A percentile compares a stretch with the other conserved stretches of the same genome.
These are phyloP conservation scores for Leucocoprinus birnbaumii DNA, from an alignment of 768 basidiomycete genomes.

Conservation along the genomic window DNA sequence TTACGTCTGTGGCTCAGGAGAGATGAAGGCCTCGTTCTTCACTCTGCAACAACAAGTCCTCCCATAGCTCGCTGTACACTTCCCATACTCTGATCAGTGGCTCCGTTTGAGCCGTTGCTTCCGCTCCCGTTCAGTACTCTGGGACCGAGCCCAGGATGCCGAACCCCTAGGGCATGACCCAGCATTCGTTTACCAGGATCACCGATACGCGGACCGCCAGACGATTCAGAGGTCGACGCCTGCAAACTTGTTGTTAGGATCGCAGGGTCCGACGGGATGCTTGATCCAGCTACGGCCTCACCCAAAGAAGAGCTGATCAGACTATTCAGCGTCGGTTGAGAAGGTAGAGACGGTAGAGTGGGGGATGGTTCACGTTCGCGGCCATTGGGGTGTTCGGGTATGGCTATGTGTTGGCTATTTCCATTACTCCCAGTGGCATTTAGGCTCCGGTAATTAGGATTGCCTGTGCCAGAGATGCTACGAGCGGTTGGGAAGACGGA, in stretches of 20 bases:
- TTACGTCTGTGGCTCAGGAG: not conserved
- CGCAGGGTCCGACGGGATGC: constrained; percentile 59
- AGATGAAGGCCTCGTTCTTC: constrained; percentile 48
- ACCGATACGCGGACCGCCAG: constrained; percentile 75
- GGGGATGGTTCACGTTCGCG: constrained; percentile 74
- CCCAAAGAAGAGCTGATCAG: constrained; percentile 75
- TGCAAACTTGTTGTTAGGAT: constrained; percentile 60
- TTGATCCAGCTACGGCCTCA: constrained; percentile 43
- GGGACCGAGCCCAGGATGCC: constrained; percentile 72
- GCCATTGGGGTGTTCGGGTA: constrained; percentile 48
- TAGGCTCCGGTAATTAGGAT: constrained; percentile 6
- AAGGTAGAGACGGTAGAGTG: constrained; percentile 75
- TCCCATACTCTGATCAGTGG: constrained; percentile 50
- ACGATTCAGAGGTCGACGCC: constrained; percentile 24
- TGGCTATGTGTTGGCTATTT: constrained; percentile 40
- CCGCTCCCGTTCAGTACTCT: constrained; percentile 46
- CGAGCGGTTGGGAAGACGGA: constrained; percentile 59
- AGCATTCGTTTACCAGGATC: constrained; percentile 90
- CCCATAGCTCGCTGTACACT: constrained; percentile 78
- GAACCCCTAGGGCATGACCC: constrained; percentile 78
- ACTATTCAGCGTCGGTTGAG: constrained; percentile 82
- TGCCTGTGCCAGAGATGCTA: constrained; percentile 35
- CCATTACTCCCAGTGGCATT: constrained; percentile 26
- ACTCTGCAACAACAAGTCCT: constrained; percentile 72
- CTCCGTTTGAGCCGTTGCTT: constrained; percentile 33